These are phyloP conservation scores for Venustampulla echinocandica DNA, from an alignment of 495 filamentous ascomycete genomes.

Conservation along the genomic window DNA sequence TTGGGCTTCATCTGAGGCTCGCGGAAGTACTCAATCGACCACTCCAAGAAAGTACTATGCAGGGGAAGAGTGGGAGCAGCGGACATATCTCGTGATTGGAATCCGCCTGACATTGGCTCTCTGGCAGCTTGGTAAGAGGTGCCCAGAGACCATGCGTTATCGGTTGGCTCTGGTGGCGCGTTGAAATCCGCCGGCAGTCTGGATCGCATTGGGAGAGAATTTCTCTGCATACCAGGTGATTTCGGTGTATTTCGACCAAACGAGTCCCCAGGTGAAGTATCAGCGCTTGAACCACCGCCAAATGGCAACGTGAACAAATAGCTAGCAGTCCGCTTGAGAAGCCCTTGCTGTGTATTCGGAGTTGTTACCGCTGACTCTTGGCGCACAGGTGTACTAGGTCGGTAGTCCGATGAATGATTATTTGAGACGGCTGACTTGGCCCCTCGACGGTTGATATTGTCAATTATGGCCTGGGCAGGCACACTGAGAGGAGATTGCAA, in stretches of 20 bases:
- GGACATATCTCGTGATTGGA: constrained; percentile 48
- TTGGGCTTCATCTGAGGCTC: constrained; percentile 97
- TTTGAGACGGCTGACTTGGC: constrained; percentile 39
- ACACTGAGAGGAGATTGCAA: constrained; percentile 66
- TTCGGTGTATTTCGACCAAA: constrained; percentile 22
- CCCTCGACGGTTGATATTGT: constrained; percentile 61
- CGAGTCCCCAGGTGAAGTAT: constrained; percentile 25
- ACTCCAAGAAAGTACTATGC: constrained; percentile 78
- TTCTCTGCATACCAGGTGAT: constrained; percentile 21
- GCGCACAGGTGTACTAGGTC: constrained; percentile 31
- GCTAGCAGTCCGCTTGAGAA: constrained; percentile 46
- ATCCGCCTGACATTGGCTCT: constrained; percentile 66
- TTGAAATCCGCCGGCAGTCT: constrained; percentile 61
- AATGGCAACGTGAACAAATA: constrained; percentile 48
- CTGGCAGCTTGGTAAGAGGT: constrained; percentile 70
- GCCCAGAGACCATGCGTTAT: constrained; percentile 55
- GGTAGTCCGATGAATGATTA: constrained; percentile 30
- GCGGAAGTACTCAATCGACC: constrained; percentile 97
- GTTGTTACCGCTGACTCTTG: constrained; percentile 31
- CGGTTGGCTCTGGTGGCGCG: constrained; percentile 67
- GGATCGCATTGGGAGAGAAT: constrained; percentile 33
- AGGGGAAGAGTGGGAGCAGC: constrained; percentile 58
- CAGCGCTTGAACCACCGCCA: constrained; percentile 29
- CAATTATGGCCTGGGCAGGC: constrained; percentile 61
- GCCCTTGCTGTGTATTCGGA: constrained; percentile 35